Evolutionary conservation across 371 early-diverging fungal species (phyloP).

Genomic region (Actinomortierella wolfii): DNA sequence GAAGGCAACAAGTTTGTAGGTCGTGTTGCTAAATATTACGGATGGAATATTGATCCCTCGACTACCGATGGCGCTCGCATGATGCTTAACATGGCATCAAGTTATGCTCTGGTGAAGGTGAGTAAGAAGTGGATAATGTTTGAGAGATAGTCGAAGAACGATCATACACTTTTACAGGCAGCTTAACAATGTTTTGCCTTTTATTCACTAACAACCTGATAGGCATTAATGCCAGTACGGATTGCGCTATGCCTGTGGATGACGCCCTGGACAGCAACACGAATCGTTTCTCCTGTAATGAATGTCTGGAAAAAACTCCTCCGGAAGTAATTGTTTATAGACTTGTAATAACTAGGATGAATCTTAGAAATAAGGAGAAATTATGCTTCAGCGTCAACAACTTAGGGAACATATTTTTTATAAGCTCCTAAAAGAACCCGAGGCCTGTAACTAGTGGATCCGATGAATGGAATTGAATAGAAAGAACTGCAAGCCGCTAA

Average conservation of each 20-base stretch:
- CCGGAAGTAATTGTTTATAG: constrained; percentile 13
- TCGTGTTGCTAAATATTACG: constrained; percentile 60
- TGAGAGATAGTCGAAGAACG: no score
- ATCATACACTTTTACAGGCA: no score
- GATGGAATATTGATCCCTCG: constrained; percentile 52
- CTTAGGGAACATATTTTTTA: no score
- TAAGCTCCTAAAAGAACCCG: no score
- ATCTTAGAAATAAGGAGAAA: no score
- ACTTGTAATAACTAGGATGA: no score
- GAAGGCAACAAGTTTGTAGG: constrained; percentile 73
- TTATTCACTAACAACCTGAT: background rate
- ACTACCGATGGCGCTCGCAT: constrained; percentile 52
- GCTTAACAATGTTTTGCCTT: no score
- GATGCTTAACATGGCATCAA: constrained; percentile 77
- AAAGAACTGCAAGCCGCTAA: no score
- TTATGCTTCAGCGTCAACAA: no score
- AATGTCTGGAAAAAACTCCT: constrained; percentile 30
- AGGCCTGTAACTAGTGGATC: no score
- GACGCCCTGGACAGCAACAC: constrained; percentile 45
- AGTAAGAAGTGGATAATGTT: no score
- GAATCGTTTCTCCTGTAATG: constrained; percentile 32
- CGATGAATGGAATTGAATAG: no score
- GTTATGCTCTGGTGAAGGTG: constrained; percentile 86
- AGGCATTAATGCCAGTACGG: constrained; percentile 33
- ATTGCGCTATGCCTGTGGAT: constrained; percentile 40